Conservation (phyloP, 2,329 filamentous ascomycete species). For the Penicillium sp. region DNA sequence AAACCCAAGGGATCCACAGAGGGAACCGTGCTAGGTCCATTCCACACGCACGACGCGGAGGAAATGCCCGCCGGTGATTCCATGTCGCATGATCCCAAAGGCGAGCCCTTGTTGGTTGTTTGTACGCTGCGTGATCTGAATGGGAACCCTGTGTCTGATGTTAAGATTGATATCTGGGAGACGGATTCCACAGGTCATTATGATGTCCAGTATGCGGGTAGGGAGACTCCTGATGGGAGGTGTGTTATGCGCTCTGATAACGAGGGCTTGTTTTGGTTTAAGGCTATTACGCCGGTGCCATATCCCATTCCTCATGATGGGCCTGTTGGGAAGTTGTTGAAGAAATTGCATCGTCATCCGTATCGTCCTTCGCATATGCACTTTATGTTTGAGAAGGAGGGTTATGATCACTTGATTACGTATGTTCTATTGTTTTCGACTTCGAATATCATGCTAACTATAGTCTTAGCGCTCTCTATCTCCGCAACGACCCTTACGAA, state of each 20-base stretch:
- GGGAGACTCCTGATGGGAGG: constrained; percentile 66
- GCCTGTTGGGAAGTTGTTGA: constrained; percentile 72
- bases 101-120: constrained; percentile 69
- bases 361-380: constrained; percentile 78
- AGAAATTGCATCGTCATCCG: constrained; percentile 66
- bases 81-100: constrained; percentile 68
- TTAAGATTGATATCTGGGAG: constrained; percentile 81
- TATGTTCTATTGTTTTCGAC: constrained; percentile 47
- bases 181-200: constrained; percentile 78
- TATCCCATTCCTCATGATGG: constrained; percentile 85
- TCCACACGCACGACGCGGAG: constrained; percentile 76
- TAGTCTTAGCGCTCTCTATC: constrained; percentile 64
- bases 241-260: constrained; percentile 68
- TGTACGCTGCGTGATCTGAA: constrained; percentile 66
- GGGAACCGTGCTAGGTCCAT: constrained; percentile 76
- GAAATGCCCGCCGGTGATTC: constrained; percentile 52
- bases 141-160: constrained; percentile 62
- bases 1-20: constrained; percentile 70
- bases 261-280: constrained; percentile 79
- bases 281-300: constrained; percentile 76
- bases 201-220: constrained; percentile 71
- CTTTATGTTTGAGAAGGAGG: constrained; percentile 81
- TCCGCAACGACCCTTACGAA: constrained; percentile 76
- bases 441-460: constrained; percentile 1
- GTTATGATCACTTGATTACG: constrained; percentile 80